Percentiles rank a stretch among this genome's conserved stretches.
phyloP scores from a whole-genome alignment of 2,329 filamentous ascomycete genomes.

The Aspergillus clavatus region DNA sequence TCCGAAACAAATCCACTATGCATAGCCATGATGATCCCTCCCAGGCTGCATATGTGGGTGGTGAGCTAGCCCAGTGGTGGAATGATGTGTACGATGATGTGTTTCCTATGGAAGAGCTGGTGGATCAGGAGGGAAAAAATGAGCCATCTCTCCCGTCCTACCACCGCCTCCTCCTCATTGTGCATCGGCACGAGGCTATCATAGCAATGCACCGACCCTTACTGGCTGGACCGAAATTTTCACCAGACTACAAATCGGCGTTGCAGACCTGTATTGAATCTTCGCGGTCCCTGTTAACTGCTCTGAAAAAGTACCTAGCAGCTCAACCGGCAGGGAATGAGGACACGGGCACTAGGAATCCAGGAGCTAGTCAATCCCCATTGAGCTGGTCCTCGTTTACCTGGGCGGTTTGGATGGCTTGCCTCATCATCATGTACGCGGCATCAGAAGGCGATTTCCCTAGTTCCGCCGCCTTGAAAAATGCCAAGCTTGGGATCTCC shows the following conservation, averaged over 20 bases:
- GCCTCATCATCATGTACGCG: slow-evolving; percentile 49
- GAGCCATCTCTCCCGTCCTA: slow-evolving; percentile 22
- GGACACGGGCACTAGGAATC: too few species aligned
- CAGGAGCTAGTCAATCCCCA: slow-evolving; percentile 14
- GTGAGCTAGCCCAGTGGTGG: slow-evolving; percentile 49
- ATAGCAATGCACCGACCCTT: slow-evolving; percentile 51
- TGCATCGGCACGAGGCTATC: slow-evolving; percentile 48
- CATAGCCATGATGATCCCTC: slow-evolving; percentile 43
- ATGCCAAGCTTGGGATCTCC: slow-evolving; percentile 26
- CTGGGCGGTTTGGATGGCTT: slow-evolving; percentile 52
- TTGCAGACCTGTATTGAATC: slow-evolving; percentile 51
- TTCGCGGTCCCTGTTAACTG: slow-evolving; percentile 45
- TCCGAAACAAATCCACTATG: slow-evolving; percentile 50
- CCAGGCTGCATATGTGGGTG: slow-evolving; percentile 44
- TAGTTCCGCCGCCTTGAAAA: slow-evolving; percentile 38
- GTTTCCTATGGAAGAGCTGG: slow-evolving; percentile 33
- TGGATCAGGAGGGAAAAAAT: slow-evolving; percentile 1
- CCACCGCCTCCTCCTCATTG: slow-evolving; percentile 41
- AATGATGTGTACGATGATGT: slow-evolving; percentile 51
- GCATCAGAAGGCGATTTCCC: slow-evolving; percentile 45
- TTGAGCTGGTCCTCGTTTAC: slow-evolving; percentile 51
- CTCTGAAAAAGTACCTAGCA: slow-evolving; percentile 31
- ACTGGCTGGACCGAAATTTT: slow-evolving; percentile 43
- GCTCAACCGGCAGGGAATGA: too few species aligned
- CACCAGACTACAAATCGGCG: slow-evolving; percentile 45